Conservation (phyloP, 2,329 filamentous ascomycete genomes). For the Xylaria sp. region DNA sequence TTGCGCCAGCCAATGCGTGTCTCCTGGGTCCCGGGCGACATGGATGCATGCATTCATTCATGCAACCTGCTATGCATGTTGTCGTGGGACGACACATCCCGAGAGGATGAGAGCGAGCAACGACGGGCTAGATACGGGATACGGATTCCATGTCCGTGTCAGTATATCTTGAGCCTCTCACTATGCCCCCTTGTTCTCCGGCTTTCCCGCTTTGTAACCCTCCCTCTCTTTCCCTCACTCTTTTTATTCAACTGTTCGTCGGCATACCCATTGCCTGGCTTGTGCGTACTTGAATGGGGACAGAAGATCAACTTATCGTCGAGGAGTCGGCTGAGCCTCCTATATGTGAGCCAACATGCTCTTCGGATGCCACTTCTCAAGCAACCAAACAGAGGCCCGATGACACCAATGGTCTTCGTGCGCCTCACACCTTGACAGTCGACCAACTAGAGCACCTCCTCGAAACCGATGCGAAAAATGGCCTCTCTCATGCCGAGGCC, state of each 20-base stretch:
- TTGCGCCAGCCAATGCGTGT: constrained; percentile 28
- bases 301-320: constrained; percentile 48
- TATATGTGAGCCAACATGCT: constrained; percentile 47
- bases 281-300: constrained; percentile 50
- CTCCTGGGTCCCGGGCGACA: constrained; percentile 12
- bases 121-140: constrained; percentile 12
- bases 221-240: constrained; percentile 29
- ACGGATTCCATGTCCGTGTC: constrained; percentile 11
- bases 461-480: constrained; percentile 63
- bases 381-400: constrained; percentile 12
- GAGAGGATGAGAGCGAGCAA: constrained; percentile 20
- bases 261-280: constrained; percentile 27
- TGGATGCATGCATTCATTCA: constrained; percentile 23
- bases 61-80: constrained; percentile 29
- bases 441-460: constrained; percentile 51
- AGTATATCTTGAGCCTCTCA: constrained; percentile 39
- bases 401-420: constrained; percentile 18
- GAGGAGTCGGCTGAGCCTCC: constrained; percentile 52
- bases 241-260: constrained; percentile 24
- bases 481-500: constrained; percentile 71
- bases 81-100: constrained; percentile 32
- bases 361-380: constrained; percentile 41
- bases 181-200: constrained; percentile 28
- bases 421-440: constrained; percentile 48
- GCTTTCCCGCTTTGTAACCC: constrained; percentile 31